These are phyloP conservation scores for Irpex lacteus DNA, from an alignment of 1,284 basidiomycete species.

Conservation along the genomic window DNA sequence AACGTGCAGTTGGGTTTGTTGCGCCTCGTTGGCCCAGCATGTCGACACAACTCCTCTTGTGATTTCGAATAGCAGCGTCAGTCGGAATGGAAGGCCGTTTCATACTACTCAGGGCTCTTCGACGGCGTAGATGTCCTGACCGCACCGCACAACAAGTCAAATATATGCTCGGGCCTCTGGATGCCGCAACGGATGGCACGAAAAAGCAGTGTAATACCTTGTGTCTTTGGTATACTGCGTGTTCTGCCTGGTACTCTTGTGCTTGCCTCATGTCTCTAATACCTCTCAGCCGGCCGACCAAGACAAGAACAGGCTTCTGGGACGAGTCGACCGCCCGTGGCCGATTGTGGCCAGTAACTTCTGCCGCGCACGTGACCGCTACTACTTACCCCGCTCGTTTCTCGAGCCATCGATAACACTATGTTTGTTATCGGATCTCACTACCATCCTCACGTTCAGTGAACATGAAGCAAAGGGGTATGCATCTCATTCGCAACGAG, in stretches of 20 bases:
- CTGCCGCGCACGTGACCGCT: slow-evolving; percentile 11
- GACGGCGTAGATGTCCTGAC: neutral
- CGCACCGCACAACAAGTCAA: neutral
- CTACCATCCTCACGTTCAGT: slow-evolving; percentile 14
- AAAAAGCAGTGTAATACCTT: neutral
- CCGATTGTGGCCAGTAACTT: neutral
- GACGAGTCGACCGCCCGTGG: neutral
- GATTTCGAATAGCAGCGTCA: neutral
- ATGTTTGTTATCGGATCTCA: slow-evolving; percentile 26
- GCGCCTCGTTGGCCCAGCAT: neutral
- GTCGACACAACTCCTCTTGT: neutral
- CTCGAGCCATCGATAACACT: slow-evolving; percentile 20
- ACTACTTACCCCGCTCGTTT: slow-evolving; percentile 5
- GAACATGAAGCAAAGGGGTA: slow-evolving; percentile 5
- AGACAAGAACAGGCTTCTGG: neutral
- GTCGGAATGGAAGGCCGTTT: neutral
- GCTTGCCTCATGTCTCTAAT: slow-evolving; percentile 7
- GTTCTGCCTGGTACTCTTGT: neutral
- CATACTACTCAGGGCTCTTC: neutral
- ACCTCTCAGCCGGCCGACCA: neutral
- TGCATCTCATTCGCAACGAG: slow-evolving; percentile 17
- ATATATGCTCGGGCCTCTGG: no score
- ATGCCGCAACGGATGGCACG: neutral
- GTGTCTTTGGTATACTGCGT: neutral
- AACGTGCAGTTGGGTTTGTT: neutral